Conservation (phyloP, 345 rosid species). For the Populus tremula region DNA sequence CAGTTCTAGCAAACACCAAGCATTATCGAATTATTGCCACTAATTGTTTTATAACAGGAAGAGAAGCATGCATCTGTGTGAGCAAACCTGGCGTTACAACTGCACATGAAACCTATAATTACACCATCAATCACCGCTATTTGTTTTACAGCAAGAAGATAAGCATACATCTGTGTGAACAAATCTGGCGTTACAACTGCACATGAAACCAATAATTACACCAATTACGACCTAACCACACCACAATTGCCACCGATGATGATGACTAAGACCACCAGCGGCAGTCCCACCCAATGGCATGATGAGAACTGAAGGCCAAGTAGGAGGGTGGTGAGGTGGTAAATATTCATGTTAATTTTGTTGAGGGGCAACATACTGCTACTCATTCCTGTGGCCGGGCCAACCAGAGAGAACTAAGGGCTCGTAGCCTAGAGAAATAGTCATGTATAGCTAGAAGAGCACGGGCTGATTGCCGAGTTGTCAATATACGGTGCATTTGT, state of each 20-base stretch:
- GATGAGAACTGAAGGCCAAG: not conserved
- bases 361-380: not conserved
- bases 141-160: slow-evolving; percentile 28
- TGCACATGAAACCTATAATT: not conserved
- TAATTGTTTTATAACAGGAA: slow-evolving; percentile 28
- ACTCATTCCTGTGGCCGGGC: slow-evolving; percentile 55
- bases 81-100: slow-evolving; percentile 23
- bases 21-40: slow-evolving; percentile 21
- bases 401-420: slow-evolving; percentile 86
- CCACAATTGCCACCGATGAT: not conserved
- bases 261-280: not conserved
- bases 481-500: slow-evolving; percentile 56
- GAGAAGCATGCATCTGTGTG: slow-evolving; percentile 19
- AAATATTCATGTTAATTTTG: not conserved
- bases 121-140: slow-evolving; percentile 3
- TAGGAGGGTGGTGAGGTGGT: not conserved
- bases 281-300: not conserved
- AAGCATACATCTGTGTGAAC: slow-evolving; percentile 19
- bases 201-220: slow-evolving; percentile 20
- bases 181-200: slow-evolving; percentile 2
- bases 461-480: slow-evolving; percentile 78
- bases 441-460: slow-evolving; percentile 73
- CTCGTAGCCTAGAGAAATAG: slow-evolving; percentile 82
- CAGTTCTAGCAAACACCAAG: slow-evolving; percentile 20
- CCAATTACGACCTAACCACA: slow-evolving; percentile 5